A percentile compares a stretch with the other conserved stretches of the same genome.
Conservation (phyloP, 305 asterid genomes). For the Nicotiana rustica region DNA sequence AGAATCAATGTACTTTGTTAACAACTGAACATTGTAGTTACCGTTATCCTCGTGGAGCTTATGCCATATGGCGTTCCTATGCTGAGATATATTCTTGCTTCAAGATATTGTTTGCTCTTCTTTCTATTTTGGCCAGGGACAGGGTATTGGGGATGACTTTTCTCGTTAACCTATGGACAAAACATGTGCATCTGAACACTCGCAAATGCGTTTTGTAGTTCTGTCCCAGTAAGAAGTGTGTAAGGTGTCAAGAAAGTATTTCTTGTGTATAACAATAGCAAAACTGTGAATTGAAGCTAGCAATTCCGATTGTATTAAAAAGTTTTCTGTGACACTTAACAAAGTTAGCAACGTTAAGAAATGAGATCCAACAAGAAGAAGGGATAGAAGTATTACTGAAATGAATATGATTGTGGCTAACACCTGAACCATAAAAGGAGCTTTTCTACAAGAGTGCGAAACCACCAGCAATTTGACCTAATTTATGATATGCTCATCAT, state of each 20-base stretch:
- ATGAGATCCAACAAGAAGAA: background rate
- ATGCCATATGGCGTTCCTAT: slow-evolving; percentile 3
- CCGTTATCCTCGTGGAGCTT: background rate
- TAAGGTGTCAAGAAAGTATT: background rate
- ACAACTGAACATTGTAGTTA: slow-evolving; percentile 1
- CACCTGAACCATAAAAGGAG: background rate
- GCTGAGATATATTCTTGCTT: background rate
- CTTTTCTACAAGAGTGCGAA: background rate
- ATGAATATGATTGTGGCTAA: background rate
- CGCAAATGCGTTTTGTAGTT: background rate
- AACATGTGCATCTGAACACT: background rate
- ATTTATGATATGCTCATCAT: background rate
- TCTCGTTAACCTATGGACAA: background rate
- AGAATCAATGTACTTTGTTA: background rate
- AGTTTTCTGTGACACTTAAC: background rate
- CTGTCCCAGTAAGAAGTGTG: background rate
- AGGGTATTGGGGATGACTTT: background rate
- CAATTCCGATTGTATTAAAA: background rate
- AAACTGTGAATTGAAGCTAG: background rate
- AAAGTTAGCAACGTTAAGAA: background rate
- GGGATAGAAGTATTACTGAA: background rate
- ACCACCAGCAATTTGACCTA: background rate
- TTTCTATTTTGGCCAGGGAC: background rate
- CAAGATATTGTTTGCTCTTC: background rate
- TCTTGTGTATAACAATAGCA: background rate